Evolutionary conservation across 2,329 filamentous ascomycete genomes (phyloP), one percentile per base, ranked within the genome.

Genomic region (Teratosphaeria zuluensis): DNA sequence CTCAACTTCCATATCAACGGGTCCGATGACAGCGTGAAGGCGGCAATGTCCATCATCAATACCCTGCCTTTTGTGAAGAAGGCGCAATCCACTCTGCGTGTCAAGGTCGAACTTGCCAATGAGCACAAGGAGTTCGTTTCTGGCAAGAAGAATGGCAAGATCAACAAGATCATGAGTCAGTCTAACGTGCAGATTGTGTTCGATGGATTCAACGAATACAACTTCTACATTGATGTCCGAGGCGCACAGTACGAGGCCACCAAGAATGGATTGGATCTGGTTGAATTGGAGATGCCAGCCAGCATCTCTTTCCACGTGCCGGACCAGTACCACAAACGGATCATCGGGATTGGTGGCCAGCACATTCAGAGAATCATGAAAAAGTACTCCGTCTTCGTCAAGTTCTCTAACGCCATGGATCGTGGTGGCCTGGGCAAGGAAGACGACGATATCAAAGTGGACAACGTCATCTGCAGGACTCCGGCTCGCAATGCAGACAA

Each of bases 291-390:
- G 76, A 97, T 99, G 92, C 94, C 94, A 48, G 94, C 94, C 33
- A 96, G 94, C 9, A 97, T 99, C 70, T 97, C 94, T 0, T 99
- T 99, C 81, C 94, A 99, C 70, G 94, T 99, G 31, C 94, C 94
- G 3, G 94, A 99, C 69, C 94, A 97, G 75, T 99, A 99, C 72
- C 94, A 99, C 76, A 99, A 99, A 78, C 91, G 94, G 54, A 99
- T 99, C 70, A 99, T 99, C 63, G 94, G 94, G 56, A 97, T 99
- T 68, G 94, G 94, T 61, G 94, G 94, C 9, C 92, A 97, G 73
- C 94, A 99, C 71, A 99, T 99, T 66, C 94, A 99, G 75, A 90
- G 92, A 58, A 97, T 99, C 78, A 99, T 99, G 94, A 97, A 99
- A 80, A 97, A 97, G 77, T 95, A 99, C 76, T 97, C 94, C 0